Base-by-base conservation (phyloP, 768 basidiomycete species). In the Leccinum aurantiacum region DNA sequence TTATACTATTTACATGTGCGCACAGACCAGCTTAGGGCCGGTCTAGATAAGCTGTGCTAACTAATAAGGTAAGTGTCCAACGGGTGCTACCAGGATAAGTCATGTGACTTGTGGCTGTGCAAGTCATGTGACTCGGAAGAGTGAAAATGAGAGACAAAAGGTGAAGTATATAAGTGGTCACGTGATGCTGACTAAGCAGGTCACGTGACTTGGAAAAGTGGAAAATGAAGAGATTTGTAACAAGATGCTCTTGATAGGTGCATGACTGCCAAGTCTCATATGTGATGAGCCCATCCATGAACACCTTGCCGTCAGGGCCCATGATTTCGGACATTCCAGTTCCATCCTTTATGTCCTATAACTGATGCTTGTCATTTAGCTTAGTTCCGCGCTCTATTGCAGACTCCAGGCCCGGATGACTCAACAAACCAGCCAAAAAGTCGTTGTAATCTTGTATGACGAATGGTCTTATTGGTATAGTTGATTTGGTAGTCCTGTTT, bases 211-310 rank as follows among this genome's bases (percentile, higher is more conserved):
- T 24, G 2, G 22, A 24, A 2, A 24, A 24, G 22, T 24, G 22
- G 22, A 24, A 24, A 24, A 24, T 24, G 22, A 24, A 24, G 22
- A 24, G 22, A 24, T n/a, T 24, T 24, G 22, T 24, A 24, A 24
- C 22, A 24, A n/a, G n/a, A n/a, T 72, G 66, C 13, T 69, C 65
- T 17, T 44, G 6, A 6, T 53, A 62, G 52, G 68, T 58, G 9
- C 54, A 50, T 1, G 27, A n/a, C 13, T 24, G 10, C 71, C 70
- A 76, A 5, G 65, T 52, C 46, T 76, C 70, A 5, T 60, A 65
- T 22, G 22, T 22, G 22, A 22, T 22, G 41, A 44, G 41, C 15
- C 41, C 41, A 44, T 44, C 41, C 41, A 44, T 44, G 15, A 44
- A 44, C 6, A 9, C 2, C 17, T 44, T 44, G 14, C 41, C 17